phyloP scores from a whole-genome alignment of 2,329 filamentous ascomycete genomes.

The Aureobasidium sp. region DNA sequence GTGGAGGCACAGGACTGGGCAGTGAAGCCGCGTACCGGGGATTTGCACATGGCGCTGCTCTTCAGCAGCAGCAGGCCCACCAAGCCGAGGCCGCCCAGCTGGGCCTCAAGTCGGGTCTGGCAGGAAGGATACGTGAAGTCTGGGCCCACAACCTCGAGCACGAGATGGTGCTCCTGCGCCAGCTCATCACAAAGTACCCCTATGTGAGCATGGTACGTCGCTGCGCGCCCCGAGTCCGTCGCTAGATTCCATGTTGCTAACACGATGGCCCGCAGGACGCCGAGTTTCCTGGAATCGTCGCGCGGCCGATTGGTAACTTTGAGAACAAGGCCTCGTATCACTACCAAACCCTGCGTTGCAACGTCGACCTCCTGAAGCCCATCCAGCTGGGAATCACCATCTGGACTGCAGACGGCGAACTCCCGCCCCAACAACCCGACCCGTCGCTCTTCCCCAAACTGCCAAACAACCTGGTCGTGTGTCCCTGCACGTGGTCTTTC shows the following conservation, averaged over 20 bases:
- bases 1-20: slow-evolving; percentile 56
- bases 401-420: slow-evolving; percentile 83
- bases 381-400: slow-evolving; percentile 94
- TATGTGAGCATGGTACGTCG: slow-evolving; percentile 90
- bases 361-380: slow-evolving; percentile 94
- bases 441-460: slow-evolving; percentile 38
- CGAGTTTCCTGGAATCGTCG: slow-evolving; percentile 96
- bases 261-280: slow-evolving; percentile 60
- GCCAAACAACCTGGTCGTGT: slow-evolving; percentile 46
- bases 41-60: slow-evolving; percentile 63
- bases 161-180: slow-evolving; percentile 78
- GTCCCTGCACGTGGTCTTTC: slow-evolving; percentile 95
- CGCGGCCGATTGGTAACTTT: slow-evolving; percentile 89
- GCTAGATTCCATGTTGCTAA: neutral
- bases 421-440: slow-evolving; percentile 61
- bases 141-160: slow-evolving; percentile 88
- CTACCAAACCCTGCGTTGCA: slow-evolving; percentile 93
- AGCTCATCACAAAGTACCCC: slow-evolving; percentile 80
- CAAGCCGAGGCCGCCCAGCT: slow-evolving; percentile 30
- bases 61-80: slow-evolving; percentile 39
- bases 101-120: slow-evolving; percentile 49
- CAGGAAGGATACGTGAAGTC: slow-evolving; percentile 85
- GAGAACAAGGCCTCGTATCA: slow-evolving; percentile 91
- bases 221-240: neutral
- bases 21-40: slow-evolving; percentile 83